These are phyloP conservation scores for Starmerella potacharoeniae DNA, from an alignment of 805 yeast genomes.

Conservation along the genomic window DNA sequence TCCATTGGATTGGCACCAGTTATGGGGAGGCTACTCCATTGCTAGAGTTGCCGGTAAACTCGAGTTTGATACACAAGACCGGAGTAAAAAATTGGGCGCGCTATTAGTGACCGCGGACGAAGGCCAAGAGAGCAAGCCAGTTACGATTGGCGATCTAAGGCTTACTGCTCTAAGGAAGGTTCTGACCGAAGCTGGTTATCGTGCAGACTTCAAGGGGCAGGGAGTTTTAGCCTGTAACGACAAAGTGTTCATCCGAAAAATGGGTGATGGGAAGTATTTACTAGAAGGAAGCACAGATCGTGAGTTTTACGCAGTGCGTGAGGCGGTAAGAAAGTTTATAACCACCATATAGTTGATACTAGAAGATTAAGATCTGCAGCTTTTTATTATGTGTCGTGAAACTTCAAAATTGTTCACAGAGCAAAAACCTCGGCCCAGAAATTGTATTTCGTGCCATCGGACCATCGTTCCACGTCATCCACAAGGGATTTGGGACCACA, in stretches of 20 bases:
- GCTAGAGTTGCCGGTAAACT: conserved; percentile 67
- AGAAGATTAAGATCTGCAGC: background rate
- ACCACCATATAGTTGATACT: conserved; percentile 14
- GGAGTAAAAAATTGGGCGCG: conserved; percentile 8
- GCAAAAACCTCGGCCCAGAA: conserved; percentile 21
- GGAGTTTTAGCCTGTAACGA: conserved; percentile 84
- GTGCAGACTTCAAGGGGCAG: conserved; percentile 84
- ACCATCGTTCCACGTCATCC: conserved; percentile 18
- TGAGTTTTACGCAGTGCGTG: conserved; percentile 45
- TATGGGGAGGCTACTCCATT: conserved; percentile 68
- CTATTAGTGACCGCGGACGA: background rate
- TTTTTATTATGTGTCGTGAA: background rate
- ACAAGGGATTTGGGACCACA: conserved; percentile 24
- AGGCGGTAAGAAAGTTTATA: conserved; percentile 19
- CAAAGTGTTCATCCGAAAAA: conserved; percentile 59
- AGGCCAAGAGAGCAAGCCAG: conserved; percentile 26
- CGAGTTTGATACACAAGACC: conserved; percentile 16
- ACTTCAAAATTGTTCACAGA: background rate
- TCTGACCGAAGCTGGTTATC: conserved; percentile 45
- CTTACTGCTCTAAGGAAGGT: conserved; percentile 66
- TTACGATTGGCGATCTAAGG: conserved; percentile 81
- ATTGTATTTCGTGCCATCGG: conserved; percentile 4
- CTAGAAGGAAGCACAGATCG: conserved; percentile 72
- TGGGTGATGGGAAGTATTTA: conserved; percentile 69
- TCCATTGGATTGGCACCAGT: conserved; percentile 69